phyloP scores from a whole-genome alignment of 176 grass and related monocot species.

The Alopecurus myosuroides region DNA sequence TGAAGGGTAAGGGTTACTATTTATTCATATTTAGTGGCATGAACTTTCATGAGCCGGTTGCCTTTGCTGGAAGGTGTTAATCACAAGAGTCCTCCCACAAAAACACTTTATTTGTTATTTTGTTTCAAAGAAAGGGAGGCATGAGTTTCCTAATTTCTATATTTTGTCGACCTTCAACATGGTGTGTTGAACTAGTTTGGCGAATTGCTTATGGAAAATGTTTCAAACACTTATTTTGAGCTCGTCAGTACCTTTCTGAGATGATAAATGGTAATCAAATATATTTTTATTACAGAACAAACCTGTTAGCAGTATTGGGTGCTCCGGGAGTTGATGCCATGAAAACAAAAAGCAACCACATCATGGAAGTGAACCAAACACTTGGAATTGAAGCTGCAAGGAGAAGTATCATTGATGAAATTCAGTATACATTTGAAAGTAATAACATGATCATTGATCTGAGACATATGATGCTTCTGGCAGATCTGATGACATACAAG shows the following conservation, averaged over 20 bases:
- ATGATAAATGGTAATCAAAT: constrained; percentile 5
- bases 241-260: background rate
- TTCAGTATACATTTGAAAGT: constrained; percentile 58
- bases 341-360: constrained; percentile 79
- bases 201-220: background rate
- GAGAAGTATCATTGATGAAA: constrained; percentile 73
- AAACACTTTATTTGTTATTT: background rate
- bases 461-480: constrained; percentile 97
- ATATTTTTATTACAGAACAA: constrained; percentile 56
- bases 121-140: background rate
- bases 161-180: background rate
- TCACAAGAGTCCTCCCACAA: background rate
- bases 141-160: background rate
- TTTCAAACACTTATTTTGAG: background rate
- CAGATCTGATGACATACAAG: constrained; percentile 98
- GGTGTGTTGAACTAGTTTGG: constrained; percentile 1
- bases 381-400: constrained; percentile 93
- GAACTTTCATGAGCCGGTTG: background rate
- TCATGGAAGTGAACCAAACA: constrained; percentile 72
- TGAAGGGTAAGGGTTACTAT: constrained; percentile 68
- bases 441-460: constrained; percentile 90
- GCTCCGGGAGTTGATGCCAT: constrained; percentile 66
- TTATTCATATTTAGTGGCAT: constrained; percentile 13
- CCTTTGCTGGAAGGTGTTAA: background rate
- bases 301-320: constrained; percentile 87